Base-by-base conservation (phyloP, 139 green algal species). In the Dunaliella primolecta region DNA sequence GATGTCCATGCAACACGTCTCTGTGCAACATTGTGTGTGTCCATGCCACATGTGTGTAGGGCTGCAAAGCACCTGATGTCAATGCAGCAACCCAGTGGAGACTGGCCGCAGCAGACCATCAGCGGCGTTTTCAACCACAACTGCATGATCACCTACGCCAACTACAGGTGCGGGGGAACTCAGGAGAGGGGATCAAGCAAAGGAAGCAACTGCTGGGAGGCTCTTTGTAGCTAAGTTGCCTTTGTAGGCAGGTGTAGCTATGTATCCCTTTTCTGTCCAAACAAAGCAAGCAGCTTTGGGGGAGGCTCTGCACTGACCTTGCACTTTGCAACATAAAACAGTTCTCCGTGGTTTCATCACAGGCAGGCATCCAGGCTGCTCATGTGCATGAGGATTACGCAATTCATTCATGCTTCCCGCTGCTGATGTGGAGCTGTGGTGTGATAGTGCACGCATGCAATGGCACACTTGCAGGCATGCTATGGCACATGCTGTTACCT, bases 51-150 rank as follows among this genome's bases (percentile, higher is more conserved):
- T n/a, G n/a, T n/a, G n/a, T 34, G 27, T 23, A 55, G 55, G 46
- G 93, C 82, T 2, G 94, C 93, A 0, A 37, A 81, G 24, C 92
- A 90, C 76, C 87, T 98, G 20, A 79, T 96, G 72, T 34, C 72
- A 29, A 64, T 33, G 79, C 95, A 98, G 92, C 77, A 90, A 85
- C 30, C 84, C 7, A 90, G 82, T 55, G 97, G 96, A 11, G 97
- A 99, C 90, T 99, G 96, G 94, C 97, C 97, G 30, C 97, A 99
- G 92, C 96, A 99, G 94, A 91, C 95, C 85, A 99, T 99, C 91
- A 97, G 91, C 71, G 97, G 97, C 34, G 97, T 99, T 2, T 99
- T 99, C 94, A 99, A 99, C 91, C 91, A 94, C 86, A 99, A 99
- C 92, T 99, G 96, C 93, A 98, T 98, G 95, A 99, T 99, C 91